Conservation (phyloP, 1,284 basidiomycete species). For the Grifola frondosa region DNA sequence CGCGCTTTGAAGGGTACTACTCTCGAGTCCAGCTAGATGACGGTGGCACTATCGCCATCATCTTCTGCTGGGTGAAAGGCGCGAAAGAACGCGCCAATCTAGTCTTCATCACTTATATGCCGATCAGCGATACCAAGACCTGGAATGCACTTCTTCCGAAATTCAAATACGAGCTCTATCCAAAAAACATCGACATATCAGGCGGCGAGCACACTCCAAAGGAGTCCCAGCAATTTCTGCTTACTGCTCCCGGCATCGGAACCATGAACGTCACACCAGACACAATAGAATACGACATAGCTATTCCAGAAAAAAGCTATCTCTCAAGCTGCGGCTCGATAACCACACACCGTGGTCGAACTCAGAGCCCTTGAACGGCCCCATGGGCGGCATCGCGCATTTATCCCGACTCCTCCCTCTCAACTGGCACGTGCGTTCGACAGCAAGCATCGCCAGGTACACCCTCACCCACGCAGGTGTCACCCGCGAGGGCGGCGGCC, state of each 20-base stretch:
- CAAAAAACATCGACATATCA: slow-evolving; percentile 14
- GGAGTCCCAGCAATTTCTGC: slow-evolving; percentile 15
- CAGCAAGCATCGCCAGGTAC: slow-evolving; percentile 18
- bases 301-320: slow-evolving; percentile 13
- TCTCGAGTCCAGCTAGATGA: slow-evolving; percentile 23
- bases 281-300: slow-evolving; percentile 20
- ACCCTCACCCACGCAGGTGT: slow-evolving; percentile 13
- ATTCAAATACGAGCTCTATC: slow-evolving; percentile 26
- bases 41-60: slow-evolving; percentile 25
- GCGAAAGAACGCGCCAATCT: slow-evolving; percentile 20
- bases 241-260: slow-evolving; percentile 20
- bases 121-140: background rate
- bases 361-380: slow-evolving; percentile 13
- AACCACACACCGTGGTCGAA: slow-evolving; percentile 20
- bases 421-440: slow-evolving; percentile 28
- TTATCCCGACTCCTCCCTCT: slow-evolving; percentile 24
- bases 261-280: slow-evolving; percentile 16
- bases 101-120: slow-evolving; percentile 22
- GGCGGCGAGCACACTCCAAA: background rate
- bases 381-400: slow-evolving; percentile 23
- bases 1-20: slow-evolving; percentile 29
- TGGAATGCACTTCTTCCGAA: background rate
- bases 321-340: slow-evolving; percentile 17
- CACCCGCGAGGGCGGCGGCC: slow-evolving; percentile 12
- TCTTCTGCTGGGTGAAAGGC: slow-evolving; percentile 28